Percentiles rank a stretch among this genome's conserved stretches.
phyloP scores from a whole-genome alignment of 2,329 filamentous ascomycete genomes.

The Coleophoma crateriformis region DNA sequence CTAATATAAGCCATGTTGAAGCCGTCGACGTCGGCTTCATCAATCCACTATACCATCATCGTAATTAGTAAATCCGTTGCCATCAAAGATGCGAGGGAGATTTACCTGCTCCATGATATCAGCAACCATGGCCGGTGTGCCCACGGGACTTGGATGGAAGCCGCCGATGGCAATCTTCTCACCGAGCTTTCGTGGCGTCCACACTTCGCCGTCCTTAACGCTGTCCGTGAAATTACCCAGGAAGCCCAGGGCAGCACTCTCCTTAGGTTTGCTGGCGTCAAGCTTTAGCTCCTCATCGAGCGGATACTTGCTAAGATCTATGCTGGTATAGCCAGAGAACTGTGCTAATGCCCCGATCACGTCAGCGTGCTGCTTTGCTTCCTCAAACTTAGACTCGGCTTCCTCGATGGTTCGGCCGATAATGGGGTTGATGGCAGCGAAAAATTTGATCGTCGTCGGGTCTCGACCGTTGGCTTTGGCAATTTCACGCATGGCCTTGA shows the following conservation, averaged over 20 bases:
- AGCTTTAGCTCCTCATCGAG: conserved; percentile 52
- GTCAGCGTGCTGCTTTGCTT: conserved; percentile 53
- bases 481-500: conserved; percentile 54
- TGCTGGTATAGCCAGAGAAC: conserved; percentile 67
- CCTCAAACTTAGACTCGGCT: conserved; percentile 56
- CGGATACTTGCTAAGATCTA: conserved; percentile 51
- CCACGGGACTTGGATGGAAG: conserved; percentile 46
- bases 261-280: neutral
- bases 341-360: conserved; percentile 60
- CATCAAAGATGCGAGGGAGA: neutral
- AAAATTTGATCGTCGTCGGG: conserved; percentile 55
- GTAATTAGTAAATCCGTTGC: neutral
- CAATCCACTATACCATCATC: conserved; percentile 44
- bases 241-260: conserved; percentile 31
- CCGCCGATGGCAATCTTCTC: conserved; percentile 64
- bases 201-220: conserved; percentile 38
- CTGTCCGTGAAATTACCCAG: conserved; percentile 30
- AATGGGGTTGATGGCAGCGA: conserved; percentile 60
- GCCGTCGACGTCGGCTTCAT: conserved; percentile 65
- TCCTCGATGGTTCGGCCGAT: conserved; percentile 61
- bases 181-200: conserved; percentile 61
- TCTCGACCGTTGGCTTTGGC: conserved; percentile 50
- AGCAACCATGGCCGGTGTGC: conserved; percentile 49
- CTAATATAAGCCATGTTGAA: conserved; percentile 58
- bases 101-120: conserved; percentile 51